Percentiles rank a stretch among this genome's conserved stretches.
phyloP scores from a whole-genome alignment of 2,329 filamentous ascomycete genomes.

The Fusarium temperatum region DNA sequence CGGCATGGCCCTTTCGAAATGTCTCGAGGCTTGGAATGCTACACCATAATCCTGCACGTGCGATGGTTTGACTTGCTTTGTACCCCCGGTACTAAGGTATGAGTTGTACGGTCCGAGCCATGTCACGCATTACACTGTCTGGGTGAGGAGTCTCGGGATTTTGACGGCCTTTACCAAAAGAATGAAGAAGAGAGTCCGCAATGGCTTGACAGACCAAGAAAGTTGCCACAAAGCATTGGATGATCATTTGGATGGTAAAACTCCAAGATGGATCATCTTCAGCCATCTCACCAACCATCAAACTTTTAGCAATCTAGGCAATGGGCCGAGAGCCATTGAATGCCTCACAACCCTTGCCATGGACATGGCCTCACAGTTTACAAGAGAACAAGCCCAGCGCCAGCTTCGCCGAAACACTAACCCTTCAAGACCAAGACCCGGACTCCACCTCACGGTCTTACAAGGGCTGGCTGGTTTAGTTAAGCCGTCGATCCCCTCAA shows the following conservation, averaged over 20 bases:
- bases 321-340: constrained; percentile 13
- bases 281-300: constrained; percentile 29
- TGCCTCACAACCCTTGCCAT: constrained; percentile 21
- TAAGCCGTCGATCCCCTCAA: constrained; percentile 36
- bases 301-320: neutral
- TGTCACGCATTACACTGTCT: constrained; percentile 27
- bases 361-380: constrained; percentile 24
- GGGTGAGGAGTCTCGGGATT: constrained; percentile 16
- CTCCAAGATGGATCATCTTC: constrained; percentile 25
- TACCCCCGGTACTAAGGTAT: neutral
- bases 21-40: constrained; percentile 41
- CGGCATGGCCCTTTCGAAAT: constrained; percentile 23
- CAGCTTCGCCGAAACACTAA: constrained; percentile 24
- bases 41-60: constrained; percentile 36
- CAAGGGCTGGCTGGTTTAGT: constrained; percentile 27
- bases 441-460: constrained; percentile 24
- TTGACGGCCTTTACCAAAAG: constrained; percentile 15
- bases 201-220: constrained; percentile 19
- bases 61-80: constrained; percentile 35
- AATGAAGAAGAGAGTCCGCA: neutral
- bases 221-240: constrained; percentile 17
- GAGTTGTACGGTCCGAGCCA: constrained; percentile 25
- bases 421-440: neutral
- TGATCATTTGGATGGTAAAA: constrained; percentile 33
- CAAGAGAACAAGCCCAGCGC: constrained; percentile 17